Conservation (phyloP, 495 filamentous ascomycete species). For the Friedmanniomyces simplex region DNA sequence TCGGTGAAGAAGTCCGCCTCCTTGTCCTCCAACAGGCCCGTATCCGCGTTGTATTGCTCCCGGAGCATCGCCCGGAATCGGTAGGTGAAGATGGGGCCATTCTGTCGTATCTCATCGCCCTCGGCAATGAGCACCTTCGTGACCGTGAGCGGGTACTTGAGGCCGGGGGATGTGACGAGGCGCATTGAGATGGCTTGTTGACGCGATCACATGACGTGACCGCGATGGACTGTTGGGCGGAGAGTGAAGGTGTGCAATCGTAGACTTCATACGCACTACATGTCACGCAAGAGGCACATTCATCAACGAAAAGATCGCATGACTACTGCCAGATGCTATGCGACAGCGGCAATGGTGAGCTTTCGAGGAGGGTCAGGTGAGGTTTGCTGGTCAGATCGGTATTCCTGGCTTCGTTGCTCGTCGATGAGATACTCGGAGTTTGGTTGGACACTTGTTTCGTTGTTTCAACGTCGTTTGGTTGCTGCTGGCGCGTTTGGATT, state of each 20-base stretch:
- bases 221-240: not conserved
- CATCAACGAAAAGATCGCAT: slow-evolving; percentile 14
- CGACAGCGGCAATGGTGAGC: not conserved
- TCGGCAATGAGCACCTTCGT: slow-evolving; percentile 68
- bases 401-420: too few species aligned
- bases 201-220: slow-evolving; percentile 10
- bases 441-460: too few species aligned
- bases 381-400: not conserved
- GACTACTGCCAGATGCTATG: slow-evolving; percentile 18
- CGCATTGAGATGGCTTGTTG: slow-evolving; percentile 29
- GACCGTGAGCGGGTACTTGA: slow-evolving; percentile 94
- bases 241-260: not conserved
- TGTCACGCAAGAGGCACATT: slow-evolving; percentile 16
- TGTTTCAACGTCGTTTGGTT: too few species aligned
- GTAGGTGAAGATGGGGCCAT: slow-evolving; percentile 73
- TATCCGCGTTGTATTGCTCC: slow-evolving; percentile 57
- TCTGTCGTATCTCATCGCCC: slow-evolving; percentile 61
- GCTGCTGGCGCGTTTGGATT: too few species aligned
- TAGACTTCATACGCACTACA: slow-evolving; percentile 1
- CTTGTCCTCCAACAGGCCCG: slow-evolving; percentile 50
- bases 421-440: too few species aligned
- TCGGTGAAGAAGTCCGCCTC: slow-evolving; percentile 59
- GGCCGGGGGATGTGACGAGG: slow-evolving; percentile 42
- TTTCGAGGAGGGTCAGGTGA: not conserved
- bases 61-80: slow-evolving; percentile 65